A percentile compares a stretch with the other conserved stretches of the same genome.
phyloP scores from a whole-genome alignment of 2,329 filamentous ascomycete species.

The Magnaporthiopsis poae region DNA sequence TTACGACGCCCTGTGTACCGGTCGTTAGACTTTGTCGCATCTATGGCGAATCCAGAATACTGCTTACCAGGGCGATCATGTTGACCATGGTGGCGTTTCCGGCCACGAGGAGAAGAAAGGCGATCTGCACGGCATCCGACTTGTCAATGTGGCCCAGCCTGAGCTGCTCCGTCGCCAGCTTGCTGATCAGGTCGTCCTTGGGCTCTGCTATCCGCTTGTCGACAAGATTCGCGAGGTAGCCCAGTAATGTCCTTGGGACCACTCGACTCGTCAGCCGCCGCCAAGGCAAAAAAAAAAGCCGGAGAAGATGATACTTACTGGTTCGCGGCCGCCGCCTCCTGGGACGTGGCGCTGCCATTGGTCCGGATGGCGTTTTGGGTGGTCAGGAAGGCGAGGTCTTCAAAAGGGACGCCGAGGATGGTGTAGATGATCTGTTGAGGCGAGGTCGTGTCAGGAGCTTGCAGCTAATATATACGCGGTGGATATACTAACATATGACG shows the following conservation, averaged over 20 bases:
- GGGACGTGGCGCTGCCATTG: slow-evolving; percentile 36
- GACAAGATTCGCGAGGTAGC: slow-evolving; percentile 32
- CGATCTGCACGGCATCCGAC: slow-evolving; percentile 35
- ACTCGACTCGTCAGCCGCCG: neutral
- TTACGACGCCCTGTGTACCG: slow-evolving; percentile 29
- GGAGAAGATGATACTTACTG: slow-evolving; percentile 18
- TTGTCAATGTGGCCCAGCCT: slow-evolving; percentile 28
- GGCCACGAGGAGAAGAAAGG: slow-evolving; percentile 39
- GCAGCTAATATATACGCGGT: neutral
- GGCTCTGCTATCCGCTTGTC: slow-evolving; percentile 29
- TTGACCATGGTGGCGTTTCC: slow-evolving; percentile 44
- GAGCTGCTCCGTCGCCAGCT: slow-evolving; percentile 31
- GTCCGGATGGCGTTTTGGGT: slow-evolving; percentile 35
- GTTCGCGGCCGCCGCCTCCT: slow-evolving; percentile 35
- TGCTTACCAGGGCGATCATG: slow-evolving; percentile 35
- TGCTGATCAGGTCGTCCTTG: slow-evolving; percentile 36
- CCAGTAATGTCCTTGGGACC: slow-evolving; percentile 27
- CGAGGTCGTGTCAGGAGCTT: too few relatives aligned
- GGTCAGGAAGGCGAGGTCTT: slow-evolving; percentile 36
- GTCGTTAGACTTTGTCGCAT: neutral
- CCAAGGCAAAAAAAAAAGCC: too few relatives aligned
- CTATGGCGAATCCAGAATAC: too few relatives aligned
- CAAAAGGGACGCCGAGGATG: slow-evolving; percentile 37
- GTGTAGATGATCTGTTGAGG: slow-evolving; percentile 35
- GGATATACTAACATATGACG: slow-evolving; percentile 30